Base-by-base conservation (phyloP, 768 basidiomycete genomes). In the Holtermanniella nyarrowii region DNA sequence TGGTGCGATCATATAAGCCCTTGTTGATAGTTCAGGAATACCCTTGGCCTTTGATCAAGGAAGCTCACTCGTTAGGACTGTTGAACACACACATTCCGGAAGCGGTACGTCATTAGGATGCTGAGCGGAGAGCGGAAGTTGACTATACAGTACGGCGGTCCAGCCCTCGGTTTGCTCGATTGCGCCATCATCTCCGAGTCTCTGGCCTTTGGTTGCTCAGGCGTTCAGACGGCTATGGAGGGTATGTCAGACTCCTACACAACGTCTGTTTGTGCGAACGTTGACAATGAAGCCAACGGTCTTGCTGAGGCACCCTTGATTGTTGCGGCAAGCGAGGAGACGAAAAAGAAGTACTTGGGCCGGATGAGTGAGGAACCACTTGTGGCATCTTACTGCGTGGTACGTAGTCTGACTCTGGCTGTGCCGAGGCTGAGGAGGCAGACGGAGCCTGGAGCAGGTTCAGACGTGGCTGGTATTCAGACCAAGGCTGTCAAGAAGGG, bases 61-160 rank as follows among this genome's bases (percentile, higher is more conserved):
- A 69, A 42, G 73, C 73, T 12, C 73, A 74, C 49, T 54, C 57
- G 11, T 54, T 69, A 10, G 73, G 73, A 20, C 53, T 74, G 4
- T 39, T 74, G 40, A 74, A 74, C 54, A 65, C 70, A 0, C 73
- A 74, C 56, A 62, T 74, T 0, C 73, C 73, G 2, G 70, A 69
- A 49, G 65, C 60, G 40, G 71, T 72, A 42, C 42, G 69, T 58
- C 4, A 0, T 5, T 1, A 4, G 4, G 13, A 24, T 41, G 7
- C 22, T 23, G 44, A 37, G n/a, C 25, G 22, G 18, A 11, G 18
- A 16, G 22, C 14, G 26, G 37, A 4, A 3, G 23, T 22, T 25
- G 26, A 26, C 21, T 42, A 7, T 16, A 12, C 20, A 67, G 65
- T 74, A 72, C 55, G 71, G 72, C 24, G 72, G 73, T 5, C 63